Percentiles rank a stretch among this genome's conserved stretches.
Evolutionary conservation across 148 eudicot species (phyloP).

Genomic region (Drosera capensis): DNA sequence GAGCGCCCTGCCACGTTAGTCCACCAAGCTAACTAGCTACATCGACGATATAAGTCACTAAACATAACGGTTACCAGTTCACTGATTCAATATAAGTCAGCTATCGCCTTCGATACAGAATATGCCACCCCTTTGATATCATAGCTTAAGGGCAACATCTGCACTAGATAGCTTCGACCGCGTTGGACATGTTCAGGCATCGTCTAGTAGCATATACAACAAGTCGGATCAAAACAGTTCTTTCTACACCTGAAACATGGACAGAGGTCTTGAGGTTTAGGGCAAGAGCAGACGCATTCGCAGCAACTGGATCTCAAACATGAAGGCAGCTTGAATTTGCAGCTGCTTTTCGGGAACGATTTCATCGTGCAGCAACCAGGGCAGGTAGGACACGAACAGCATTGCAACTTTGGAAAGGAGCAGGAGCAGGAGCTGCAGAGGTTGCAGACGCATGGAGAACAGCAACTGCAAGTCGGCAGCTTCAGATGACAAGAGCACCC

Average conservation of each 20-base stretch:
- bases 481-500: constrained; percentile 18
- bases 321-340: constrained; percentile 2
- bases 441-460: constrained; percentile 6
- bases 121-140: too few relatives aligned
- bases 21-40: too few relatives aligned
- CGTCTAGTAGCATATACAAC: constrained; percentile 33
- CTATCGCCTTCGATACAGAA: too few relatives aligned
- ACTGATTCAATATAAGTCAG: too few relatives aligned
- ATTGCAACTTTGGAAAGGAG: constrained; percentile 24
- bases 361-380: constrained; percentile 19
- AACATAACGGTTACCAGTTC: too few relatives aligned
- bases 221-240: constrained; percentile 26
- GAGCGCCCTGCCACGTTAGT: too few relatives aligned
- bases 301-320: constrained; percentile 17
- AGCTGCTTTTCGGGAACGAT: constrained; percentile 16
- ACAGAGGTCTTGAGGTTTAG: constrained; percentile 21
- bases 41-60: too few relatives aligned
- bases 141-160: too few relatives aligned
- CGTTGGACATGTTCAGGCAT: too few relatives aligned
- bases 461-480: constrained; percentile 24
- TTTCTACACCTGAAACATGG: constrained; percentile 36
- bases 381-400: constrained; percentile 24
- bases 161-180: too few relatives aligned
- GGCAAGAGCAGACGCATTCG: constrained; percentile 23
- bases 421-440: constrained; percentile 16